These are phyloP conservation scores for Fusarium sp. DNA, from an alignment of 2,329 filamentous ascomycete species.

Conservation along the genomic window DNA sequence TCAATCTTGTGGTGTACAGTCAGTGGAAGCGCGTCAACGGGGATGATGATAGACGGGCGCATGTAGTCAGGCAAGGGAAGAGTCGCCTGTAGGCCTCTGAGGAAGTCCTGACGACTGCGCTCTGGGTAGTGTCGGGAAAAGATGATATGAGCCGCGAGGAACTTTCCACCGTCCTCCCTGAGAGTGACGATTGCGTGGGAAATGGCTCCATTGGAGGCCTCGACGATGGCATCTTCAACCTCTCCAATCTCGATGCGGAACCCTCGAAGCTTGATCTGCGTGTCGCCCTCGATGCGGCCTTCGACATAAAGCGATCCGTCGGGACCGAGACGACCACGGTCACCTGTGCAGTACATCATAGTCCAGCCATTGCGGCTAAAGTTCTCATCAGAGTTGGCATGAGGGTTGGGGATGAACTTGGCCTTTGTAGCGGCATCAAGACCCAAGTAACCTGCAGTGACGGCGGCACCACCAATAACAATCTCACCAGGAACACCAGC, in stretches of 20 bases:
- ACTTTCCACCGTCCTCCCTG: neutral
- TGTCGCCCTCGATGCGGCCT: neutral
- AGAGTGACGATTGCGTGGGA: neutral
- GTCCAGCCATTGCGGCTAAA: neutral
- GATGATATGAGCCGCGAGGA: neutral
- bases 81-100: neutral
- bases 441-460: neutral
- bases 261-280: neutral
- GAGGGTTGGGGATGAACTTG: neutral
- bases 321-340: neutral
- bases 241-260: slow-evolving; percentile 3
- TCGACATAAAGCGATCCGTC: neutral
- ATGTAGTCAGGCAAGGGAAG: neutral
- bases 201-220: neutral
- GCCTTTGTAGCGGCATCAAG: neutral
- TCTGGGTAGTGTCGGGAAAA: neutral
- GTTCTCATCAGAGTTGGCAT: neutral
- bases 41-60: neutral
- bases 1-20: neutral
- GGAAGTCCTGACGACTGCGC: neutral
- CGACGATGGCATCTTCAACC: neutral
- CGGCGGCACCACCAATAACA: slow-evolving; percentile 1
- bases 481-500: neutral
- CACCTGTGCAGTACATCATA: neutral
- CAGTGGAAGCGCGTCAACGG: neutral